phyloP scores from a whole-genome alignment of 495 filamentous ascomycete species.

The Talaromyces liani region DNA sequence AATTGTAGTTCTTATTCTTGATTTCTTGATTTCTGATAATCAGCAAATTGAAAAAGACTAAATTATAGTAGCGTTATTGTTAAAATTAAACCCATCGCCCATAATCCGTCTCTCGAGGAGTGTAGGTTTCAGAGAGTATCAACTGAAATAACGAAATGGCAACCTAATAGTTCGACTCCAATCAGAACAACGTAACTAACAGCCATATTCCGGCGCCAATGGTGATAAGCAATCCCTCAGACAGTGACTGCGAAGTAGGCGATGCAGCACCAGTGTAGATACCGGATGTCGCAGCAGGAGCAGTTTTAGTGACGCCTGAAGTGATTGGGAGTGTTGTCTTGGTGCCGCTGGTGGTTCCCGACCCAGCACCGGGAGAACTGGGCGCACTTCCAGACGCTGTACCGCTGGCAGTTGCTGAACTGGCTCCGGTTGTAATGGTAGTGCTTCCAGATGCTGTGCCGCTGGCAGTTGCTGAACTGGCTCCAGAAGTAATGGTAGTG shows the following conservation, averaged over 20 bases:
- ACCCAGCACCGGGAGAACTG: background rate
- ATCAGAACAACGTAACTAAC: background rate
- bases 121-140: background rate
- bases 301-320: background rate
- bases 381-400: background rate
- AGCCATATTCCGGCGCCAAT: background rate
- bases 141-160: background rate
- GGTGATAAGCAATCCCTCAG: background rate
- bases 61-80: no score
- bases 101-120: background rate
- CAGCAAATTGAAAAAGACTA: no score
- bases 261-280: background rate
- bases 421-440: background rate
- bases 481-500: background rate
- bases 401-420: background rate
- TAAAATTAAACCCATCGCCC: no score
- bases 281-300: background rate
- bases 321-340: background rate
- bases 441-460: background rate
- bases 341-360: background rate
- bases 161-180: background rate
- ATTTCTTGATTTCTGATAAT: no score
- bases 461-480: background rate
- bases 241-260: background rate
- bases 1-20: no score